A percentile compares a stretch with the other conserved stretches of the same genome.
Conservation (phyloP, 2,329 filamentous ascomycete species). For the Cadophora gregata region DNA sequence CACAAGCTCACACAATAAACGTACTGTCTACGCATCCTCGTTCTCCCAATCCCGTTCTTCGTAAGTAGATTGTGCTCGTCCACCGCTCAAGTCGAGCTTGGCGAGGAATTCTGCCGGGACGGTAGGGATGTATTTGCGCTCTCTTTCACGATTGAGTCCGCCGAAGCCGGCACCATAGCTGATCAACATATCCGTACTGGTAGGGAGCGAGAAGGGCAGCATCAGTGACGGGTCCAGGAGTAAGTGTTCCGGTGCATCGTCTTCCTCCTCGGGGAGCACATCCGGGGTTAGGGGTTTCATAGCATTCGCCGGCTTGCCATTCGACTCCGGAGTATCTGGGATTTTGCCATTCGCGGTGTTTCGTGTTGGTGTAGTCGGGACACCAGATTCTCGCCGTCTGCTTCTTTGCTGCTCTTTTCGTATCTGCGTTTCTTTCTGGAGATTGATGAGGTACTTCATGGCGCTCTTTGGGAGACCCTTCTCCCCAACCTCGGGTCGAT, state of each 20-base stretch:
- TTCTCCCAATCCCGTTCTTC: constrained; percentile 71
- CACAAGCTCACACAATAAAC: background rate
- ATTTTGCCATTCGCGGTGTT: constrained; percentile 51
- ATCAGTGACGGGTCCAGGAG: constrained; percentile 89
- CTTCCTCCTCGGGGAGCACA: constrained; percentile 56
- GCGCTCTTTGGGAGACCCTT: constrained; percentile 88
- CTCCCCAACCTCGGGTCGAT: constrained; percentile 93
- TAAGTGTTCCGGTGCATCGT: constrained; percentile 74
- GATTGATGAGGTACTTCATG: constrained; percentile 80
- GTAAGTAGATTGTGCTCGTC: constrained; percentile 61
- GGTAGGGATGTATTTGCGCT: constrained; percentile 93
- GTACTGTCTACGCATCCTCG: constrained; percentile 53
- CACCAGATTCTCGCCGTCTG: constrained; percentile 48
- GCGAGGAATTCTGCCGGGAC: constrained; percentile 92
- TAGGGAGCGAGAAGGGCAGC: constrained; percentile 93
- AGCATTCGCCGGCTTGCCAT: constrained; percentile 45
- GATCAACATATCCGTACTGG: constrained; percentile 95
- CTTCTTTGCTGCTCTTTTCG: constrained; percentile 61
- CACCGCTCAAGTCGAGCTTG: constrained; percentile 71
- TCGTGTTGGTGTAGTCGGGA: constrained; percentile 47
- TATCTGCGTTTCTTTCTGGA: constrained; percentile 75
- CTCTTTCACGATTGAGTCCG: constrained; percentile 87
- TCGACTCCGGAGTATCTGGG: constrained; percentile 49
- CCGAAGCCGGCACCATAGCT: constrained; percentile 95
- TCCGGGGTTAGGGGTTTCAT: constrained; percentile 34